Evolutionary conservation across 345 rosid species (phyloP).

Genomic region (Brassica carinata): DNA sequence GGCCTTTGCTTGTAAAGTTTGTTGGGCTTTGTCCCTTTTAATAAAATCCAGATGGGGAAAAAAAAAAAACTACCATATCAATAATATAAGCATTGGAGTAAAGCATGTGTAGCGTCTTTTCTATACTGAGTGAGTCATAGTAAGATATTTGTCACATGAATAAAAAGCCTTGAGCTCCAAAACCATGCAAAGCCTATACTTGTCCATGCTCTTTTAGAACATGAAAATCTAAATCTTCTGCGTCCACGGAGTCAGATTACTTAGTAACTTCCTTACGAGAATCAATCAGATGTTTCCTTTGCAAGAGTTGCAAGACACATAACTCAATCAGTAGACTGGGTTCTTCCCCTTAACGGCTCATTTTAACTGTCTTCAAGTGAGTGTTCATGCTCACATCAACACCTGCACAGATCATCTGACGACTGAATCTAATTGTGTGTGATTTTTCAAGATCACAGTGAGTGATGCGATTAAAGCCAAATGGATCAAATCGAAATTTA

Average conservation of each 20-base stretch:
- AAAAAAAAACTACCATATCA: no score
- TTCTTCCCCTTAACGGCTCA: constrained; percentile 86
- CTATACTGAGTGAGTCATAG: not conserved
- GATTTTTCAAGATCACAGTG: no score
- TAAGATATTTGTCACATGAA: constrained; percentile 23
- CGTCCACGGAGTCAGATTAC: not conserved
- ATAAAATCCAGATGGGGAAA: no score
- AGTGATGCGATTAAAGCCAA: no score
- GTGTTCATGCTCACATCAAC: constrained; percentile 98
- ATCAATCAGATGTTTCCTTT: constrained; percentile 14
- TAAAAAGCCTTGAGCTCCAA: constrained; percentile 1
- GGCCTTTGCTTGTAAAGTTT: no score
- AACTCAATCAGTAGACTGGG: constrained; percentile 43
- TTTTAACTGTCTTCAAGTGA: constrained; percentile 91
- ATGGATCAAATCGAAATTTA: no score
- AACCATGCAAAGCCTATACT: not conserved
- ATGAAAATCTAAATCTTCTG: not conserved
- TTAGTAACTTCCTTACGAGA: not conserved
- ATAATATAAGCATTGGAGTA: no score
- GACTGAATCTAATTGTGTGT: no score
- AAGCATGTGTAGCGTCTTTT: not conserved
- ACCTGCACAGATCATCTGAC: constrained; percentile 38
- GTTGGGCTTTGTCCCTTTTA: no score
- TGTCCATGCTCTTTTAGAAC: not conserved
- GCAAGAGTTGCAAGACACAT: constrained; percentile 32